Conservation (phyloP, 2,329 filamentous ascomycete species). For the Fusarium devonianum region DNA sequence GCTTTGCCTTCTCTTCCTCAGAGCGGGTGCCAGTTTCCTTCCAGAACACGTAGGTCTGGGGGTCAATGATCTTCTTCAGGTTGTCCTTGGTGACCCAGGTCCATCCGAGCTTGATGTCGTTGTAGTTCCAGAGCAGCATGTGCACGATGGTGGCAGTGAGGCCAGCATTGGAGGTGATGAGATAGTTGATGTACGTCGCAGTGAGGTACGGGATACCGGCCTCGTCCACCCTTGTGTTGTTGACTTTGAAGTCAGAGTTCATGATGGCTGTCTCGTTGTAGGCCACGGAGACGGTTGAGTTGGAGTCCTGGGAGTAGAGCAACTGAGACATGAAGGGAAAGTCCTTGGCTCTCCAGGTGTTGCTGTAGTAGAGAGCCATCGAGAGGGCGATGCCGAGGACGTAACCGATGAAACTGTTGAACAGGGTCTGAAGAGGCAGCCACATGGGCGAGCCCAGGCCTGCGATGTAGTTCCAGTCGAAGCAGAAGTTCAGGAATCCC, state of each 20-base stretch:
- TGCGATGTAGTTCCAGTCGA: slow-evolving; percentile 29
- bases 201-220: slow-evolving; percentile 17
- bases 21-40: background rate
- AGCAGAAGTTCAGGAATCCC: slow-evolving; percentile 17
- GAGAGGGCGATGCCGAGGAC: slow-evolving; percentile 48
- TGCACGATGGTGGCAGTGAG: slow-evolving; percentile 20
- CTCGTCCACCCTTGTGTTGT: slow-evolving; percentile 1
- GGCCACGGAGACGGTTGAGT: background rate
- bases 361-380: slow-evolving; percentile 37
- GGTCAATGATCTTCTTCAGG: slow-evolving; percentile 2
- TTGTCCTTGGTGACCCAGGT: slow-evolving; percentile 10
- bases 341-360: slow-evolving; percentile 23
- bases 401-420: slow-evolving; percentile 51
- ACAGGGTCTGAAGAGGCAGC: slow-evolving; percentile 48
- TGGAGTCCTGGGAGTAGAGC: slow-evolving; percentile 15
- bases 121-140: slow-evolving; percentile 36
- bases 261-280: slow-evolving; percentile 25
- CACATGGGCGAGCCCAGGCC: slow-evolving; percentile 46
- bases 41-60: slow-evolving; percentile 19
- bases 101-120: slow-evolving; percentile 33
- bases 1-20: slow-evolving; percentile 23
- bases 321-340: slow-evolving; percentile 31
- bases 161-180: slow-evolving; percentile 22
- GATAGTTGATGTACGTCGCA: slow-evolving; percentile 24
- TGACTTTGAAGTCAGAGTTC: slow-evolving; percentile 34